Conservation (phyloP, 2,329 filamentous ascomycete species). For the Macrophomina tecta region DNA sequence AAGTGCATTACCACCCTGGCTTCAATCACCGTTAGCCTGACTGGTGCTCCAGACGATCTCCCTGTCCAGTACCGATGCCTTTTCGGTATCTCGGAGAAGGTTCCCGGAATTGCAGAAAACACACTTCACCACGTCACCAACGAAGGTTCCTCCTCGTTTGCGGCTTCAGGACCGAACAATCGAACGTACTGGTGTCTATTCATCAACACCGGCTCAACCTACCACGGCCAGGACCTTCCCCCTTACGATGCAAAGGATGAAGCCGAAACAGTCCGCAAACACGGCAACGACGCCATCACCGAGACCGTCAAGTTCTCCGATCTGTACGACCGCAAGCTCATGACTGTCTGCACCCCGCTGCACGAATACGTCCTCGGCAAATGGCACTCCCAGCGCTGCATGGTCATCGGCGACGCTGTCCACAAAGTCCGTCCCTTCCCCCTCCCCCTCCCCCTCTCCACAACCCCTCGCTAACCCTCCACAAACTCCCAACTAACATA, state of each 20-base stretch:
- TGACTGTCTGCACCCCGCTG: conserved; percentile 4
- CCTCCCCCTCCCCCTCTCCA: not conserved
- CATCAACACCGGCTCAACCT: not conserved
- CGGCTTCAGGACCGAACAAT: conserved; percentile 1
- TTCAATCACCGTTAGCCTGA: not conserved
- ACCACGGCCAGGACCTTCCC: conserved; percentile 2
- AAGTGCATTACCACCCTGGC: too few species aligned
- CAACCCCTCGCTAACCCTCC: too few species aligned
- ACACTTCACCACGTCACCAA: conserved; percentile 10
- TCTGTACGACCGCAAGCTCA: conserved; percentile 1
- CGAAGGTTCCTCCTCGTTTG: not conserved
- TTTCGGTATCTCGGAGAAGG: conserved; percentile 8
- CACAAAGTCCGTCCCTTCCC: not conserved
- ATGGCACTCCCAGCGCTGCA: conserved; percentile 6
- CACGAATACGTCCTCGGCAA: not conserved
- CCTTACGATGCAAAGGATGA: not conserved
- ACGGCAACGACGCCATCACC: not conserved
- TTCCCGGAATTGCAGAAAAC: conserved; percentile 1
- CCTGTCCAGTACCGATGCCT: conserved; percentile 6
- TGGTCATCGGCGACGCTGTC: conserved; percentile 15
- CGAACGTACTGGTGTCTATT: conserved; percentile 14
- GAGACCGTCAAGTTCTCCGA: not conserved
- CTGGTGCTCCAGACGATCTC: not conserved
- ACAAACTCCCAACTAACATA: not conserved
- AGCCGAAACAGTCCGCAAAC: not conserved